These are phyloP conservation scores for Solanum gracilifrons DNA, from an alignment of 257 asterid species.

Conservation along the genomic window DNA sequence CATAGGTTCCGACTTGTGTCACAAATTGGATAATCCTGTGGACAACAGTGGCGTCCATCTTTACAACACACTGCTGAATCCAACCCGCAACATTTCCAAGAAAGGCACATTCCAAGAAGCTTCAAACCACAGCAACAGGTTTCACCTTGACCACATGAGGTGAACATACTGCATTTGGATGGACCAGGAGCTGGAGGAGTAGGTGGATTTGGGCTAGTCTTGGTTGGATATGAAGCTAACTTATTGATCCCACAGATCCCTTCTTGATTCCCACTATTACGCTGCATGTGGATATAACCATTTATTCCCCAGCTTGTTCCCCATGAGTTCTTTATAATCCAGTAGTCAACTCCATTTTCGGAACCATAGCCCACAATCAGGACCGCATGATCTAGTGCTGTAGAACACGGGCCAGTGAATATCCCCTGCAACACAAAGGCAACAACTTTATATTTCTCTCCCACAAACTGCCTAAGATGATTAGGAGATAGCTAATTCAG, in stretches of 20 bases:
- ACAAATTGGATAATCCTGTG: constrained; percentile 68
- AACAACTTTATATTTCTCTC: not conserved
- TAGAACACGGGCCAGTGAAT: constrained; percentile 84
- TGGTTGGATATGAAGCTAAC: constrained; percentile 82
- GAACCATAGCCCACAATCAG: constrained; percentile 83
- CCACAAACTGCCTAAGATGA: not conserved
- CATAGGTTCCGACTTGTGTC: constrained; percentile 44
- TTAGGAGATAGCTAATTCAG: not conserved
- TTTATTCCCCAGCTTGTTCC: constrained; percentile 79
- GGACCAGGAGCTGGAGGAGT: constrained; percentile 71
- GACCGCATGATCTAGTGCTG: constrained; percentile 78
- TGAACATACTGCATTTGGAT: constrained; percentile 43
- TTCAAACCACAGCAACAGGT: constrained; percentile 71
- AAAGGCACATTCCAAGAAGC: constrained; percentile 62
- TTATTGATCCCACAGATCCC: constrained; percentile 81
- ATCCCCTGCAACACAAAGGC: constrained; percentile 52
- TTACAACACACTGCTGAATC: constrained; percentile 73
- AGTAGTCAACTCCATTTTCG: constrained; percentile 59
- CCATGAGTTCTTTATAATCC: constrained; percentile 96
- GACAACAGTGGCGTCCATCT: constrained; percentile 65
- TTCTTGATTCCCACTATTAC: constrained; percentile 36
- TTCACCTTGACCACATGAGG: constrained; percentile 59
- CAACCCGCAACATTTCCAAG: constrained; percentile 71
- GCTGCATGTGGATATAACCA: constrained; percentile 66
- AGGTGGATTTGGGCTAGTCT: constrained; percentile 85